Evolutionary conservation across 225 moss, liverwort and hornwort genomes (phyloP).

Genomic region (Pleurozium schreberi): DNA sequence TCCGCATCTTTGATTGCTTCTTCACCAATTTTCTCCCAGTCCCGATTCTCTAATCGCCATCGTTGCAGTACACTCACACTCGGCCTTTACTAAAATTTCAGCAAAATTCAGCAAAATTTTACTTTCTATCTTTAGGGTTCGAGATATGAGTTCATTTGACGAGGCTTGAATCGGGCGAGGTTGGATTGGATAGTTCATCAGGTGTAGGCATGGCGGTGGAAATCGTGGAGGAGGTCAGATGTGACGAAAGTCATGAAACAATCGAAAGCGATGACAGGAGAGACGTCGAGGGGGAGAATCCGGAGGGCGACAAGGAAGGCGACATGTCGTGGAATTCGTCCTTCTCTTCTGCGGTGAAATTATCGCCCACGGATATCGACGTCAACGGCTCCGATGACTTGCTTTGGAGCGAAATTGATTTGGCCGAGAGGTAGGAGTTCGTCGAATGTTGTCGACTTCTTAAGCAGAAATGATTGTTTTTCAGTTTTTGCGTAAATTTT

Average conservation of each 20-base stretch:
- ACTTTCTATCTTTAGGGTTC: neutral
- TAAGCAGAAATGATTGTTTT: neutral
- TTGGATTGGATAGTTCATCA: neutral
- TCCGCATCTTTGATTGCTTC: neutral
- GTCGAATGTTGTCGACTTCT: neutral
- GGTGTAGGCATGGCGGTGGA: constrained; percentile 15
- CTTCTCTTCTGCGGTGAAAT: constrained; percentile 5
- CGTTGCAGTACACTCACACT: no score
- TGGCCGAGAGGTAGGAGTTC: constrained; percentile 38
- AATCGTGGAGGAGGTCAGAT: constrained; percentile 8
- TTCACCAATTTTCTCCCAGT: no score
- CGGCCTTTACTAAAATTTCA: neutral
- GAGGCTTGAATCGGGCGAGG: neutral
- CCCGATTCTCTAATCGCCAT: neutral
- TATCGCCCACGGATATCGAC: constrained; percentile 6
- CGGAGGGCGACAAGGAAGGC: neutral
- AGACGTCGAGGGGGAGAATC: neutral
- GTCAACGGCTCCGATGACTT: constrained; percentile 11
- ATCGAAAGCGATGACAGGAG: neutral
- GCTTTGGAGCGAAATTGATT: constrained; percentile 39
- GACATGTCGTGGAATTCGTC: constrained; percentile 21
- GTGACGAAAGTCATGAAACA: neutral
- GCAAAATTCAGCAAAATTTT: neutral
- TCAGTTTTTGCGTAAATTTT: neutral
- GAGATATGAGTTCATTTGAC: neutral